Conservation (phyloP, 2,329 filamentous ascomycete genomes). For the Helicocarpus griseus region DNA sequence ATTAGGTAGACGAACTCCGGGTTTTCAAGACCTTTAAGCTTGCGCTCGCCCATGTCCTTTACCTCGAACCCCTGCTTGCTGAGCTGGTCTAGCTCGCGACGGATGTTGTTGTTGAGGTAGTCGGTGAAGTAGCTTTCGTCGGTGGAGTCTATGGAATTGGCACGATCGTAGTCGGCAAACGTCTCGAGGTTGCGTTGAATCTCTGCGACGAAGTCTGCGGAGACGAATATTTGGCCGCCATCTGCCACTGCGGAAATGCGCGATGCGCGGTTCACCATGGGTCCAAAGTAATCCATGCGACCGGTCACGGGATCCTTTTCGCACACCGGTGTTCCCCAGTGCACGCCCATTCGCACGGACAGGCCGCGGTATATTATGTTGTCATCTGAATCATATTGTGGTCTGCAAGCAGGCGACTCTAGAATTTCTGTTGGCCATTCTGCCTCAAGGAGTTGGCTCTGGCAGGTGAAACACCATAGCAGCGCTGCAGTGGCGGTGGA, state of each 20-base stretch:
- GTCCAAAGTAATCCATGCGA: constrained; percentile 98
- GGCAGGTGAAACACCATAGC: constrained; percentile 93
- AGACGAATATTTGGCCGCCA: constrained; percentile 93
- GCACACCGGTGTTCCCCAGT: constrained; percentile 89
- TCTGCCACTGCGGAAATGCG: constrained; percentile 92
- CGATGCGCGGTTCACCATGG: constrained; percentile 96
- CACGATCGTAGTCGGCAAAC: constrained; percentile 74
- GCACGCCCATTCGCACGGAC: constrained; percentile 94
- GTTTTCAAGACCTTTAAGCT: constrained; percentile 94
- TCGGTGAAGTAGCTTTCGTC: constrained; percentile 73
- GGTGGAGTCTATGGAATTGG: constrained; percentile 53
- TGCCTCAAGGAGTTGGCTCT: constrained; percentile 76
- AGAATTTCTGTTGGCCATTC: constrained; percentile 91
- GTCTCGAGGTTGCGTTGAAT: constrained; percentile 84
- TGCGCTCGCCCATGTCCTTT: constrained; percentile 89
- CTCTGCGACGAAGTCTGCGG: constrained; percentile 92
- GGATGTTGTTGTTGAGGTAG: constrained; percentile 62
- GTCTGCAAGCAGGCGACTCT: constrained; percentile 73
- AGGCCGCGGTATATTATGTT: constrained; percentile 87
- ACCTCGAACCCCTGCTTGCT: constrained; percentile 92
- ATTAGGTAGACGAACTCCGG: constrained; percentile 92
- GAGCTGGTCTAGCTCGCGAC: constrained; percentile 75
- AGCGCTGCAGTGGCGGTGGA: constrained; percentile 89
- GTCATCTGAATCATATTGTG: constrained; percentile 71
- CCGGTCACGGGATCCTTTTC: constrained; percentile 93